A percentile compares a stretch with the other conserved stretches of the same genome.
phyloP scores from a whole-genome alignment of 164 flowering plant species.

The Vitis rupestris region DNA sequence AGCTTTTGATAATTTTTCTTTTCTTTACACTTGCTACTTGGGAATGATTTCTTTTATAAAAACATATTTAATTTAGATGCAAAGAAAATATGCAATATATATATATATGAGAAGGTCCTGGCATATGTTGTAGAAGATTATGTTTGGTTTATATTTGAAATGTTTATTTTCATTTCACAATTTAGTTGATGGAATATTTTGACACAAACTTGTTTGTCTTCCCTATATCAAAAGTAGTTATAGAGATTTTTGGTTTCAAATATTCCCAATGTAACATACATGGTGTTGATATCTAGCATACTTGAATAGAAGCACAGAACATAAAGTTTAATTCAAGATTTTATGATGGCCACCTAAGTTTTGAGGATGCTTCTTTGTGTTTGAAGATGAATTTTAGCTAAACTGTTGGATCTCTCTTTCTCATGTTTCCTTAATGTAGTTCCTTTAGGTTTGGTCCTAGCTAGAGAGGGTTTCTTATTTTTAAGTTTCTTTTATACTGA shows the following conservation, averaged over 20 bases:
- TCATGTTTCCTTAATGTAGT: slow-evolving; percentile 22
- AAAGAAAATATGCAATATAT: no score
- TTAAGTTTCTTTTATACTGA: slow-evolving; percentile 22
- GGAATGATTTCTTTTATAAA: no score
- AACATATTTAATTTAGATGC: no score
- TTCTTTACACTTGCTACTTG: no score
- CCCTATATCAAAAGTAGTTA: slow-evolving; percentile 85
- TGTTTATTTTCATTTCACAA: no score
- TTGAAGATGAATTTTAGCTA: slow-evolving; percentile 28
- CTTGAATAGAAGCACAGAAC: slow-evolving; percentile 84
- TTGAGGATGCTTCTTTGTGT: slow-evolving; percentile 3
- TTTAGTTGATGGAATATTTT: background rate
- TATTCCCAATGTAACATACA: slow-evolving; percentile 70
- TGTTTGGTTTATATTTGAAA: no score
- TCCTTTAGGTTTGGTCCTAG: slow-evolving; percentile 31
- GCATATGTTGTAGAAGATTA: no score
- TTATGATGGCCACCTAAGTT: slow-evolving; percentile 73
- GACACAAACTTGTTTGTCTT: slow-evolving; percentile 17
- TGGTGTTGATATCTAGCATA: slow-evolving; percentile 86
- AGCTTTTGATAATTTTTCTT: no score
- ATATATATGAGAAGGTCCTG: no score
- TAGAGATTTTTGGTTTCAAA: slow-evolving; percentile 80
- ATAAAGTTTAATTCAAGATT: slow-evolving; percentile 85
- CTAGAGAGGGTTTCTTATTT: slow-evolving; percentile 14
- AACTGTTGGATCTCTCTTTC: slow-evolving; percentile 14